phyloP scores from a whole-genome alignment of 2,329 filamentous ascomycete species.

The Microsporum audouinii region DNA sequence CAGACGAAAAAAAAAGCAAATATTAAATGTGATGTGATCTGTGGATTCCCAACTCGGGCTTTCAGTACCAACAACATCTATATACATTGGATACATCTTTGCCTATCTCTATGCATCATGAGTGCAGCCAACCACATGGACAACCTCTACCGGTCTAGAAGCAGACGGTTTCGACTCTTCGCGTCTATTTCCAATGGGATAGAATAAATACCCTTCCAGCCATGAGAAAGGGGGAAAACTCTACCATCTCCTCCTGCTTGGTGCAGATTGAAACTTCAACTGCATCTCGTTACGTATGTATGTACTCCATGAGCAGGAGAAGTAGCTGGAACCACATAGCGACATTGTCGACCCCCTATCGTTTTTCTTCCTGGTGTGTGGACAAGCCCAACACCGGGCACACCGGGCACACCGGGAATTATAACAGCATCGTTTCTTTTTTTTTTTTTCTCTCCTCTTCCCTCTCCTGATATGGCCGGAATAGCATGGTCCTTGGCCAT shows the following conservation, averaged over 20 bases:
- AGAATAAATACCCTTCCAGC: background rate
- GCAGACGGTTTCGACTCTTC: background rate
- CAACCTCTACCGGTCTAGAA: background rate
- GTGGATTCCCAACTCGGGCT: background rate
- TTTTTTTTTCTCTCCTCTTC: background rate
- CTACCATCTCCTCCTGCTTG: background rate
- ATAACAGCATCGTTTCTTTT: background rate
- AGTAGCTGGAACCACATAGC: constrained; percentile 3
- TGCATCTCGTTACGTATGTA: background rate
- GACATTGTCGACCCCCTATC: background rate
- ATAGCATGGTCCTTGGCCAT: constrained; percentile 1
- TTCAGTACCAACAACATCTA: background rate
- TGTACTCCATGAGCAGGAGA: background rate
- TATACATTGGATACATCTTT: background rate
- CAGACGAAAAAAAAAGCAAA: background rate
- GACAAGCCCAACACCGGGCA: background rate
- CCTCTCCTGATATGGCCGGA: background rate
- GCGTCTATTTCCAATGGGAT: background rate
- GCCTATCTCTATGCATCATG: background rate
- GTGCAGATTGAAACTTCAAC: background rate
- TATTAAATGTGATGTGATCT: background rate
- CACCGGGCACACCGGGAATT: background rate
- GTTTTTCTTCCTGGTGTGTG: background rate
- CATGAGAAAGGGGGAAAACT: background rate
- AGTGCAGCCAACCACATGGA: background rate